Percentiles rank a stretch among this genome's conserved stretches.
Evolutionary conservation across 106 monocot genomes (phyloP).

Genomic region (Posidonia australis): DNA sequence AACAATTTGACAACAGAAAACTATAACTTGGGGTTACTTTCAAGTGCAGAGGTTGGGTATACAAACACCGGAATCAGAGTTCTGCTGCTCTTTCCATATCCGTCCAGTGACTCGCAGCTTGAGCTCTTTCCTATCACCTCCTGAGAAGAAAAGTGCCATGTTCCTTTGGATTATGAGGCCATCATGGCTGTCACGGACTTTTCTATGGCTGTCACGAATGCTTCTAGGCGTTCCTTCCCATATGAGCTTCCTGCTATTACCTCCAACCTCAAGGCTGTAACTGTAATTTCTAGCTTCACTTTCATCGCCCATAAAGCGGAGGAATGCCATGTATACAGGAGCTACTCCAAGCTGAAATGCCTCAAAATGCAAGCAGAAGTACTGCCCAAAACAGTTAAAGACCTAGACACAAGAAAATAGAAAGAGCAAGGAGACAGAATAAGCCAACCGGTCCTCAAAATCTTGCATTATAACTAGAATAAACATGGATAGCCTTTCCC

Average conservation of each 20-base stretch:
- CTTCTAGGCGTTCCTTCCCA: conserved; percentile 19
- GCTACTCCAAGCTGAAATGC: conserved; percentile 15
- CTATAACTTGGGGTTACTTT: no score
- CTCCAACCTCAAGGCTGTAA: conserved; percentile 16
- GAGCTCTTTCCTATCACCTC: conserved; percentile 14
- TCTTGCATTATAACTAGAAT: no score
- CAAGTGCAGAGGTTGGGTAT: conserved; percentile 9
- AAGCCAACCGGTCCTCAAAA: no score
- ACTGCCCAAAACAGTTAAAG: conserved; percentile 17
- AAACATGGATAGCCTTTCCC: no score
- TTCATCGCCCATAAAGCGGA: conserved; percentile 12
- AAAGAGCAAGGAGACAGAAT: no score
- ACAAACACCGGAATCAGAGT: neutral
- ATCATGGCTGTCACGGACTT: conserved; percentile 18
- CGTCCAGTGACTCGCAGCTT: conserved; percentile 15
- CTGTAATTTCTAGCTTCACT: conserved; percentile 10
- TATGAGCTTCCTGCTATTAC: conserved; percentile 3
- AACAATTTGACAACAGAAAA: no score
- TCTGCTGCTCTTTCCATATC: conserved; percentile 15
- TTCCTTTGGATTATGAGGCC: conserved; percentile 18
- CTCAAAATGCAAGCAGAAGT: conserved; percentile 18
- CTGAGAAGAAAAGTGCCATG: conserved; percentile 21
- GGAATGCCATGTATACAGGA: conserved; percentile 14
- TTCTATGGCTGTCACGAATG: conserved; percentile 17
- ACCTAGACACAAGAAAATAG: conserved; percentile 1